Percentiles rank a stretch among this genome's conserved stretches.
Evolutionary conservation across 768 basidiomycete genomes (phyloP).

Genomic region (Rhizopogon sp.): DNA sequence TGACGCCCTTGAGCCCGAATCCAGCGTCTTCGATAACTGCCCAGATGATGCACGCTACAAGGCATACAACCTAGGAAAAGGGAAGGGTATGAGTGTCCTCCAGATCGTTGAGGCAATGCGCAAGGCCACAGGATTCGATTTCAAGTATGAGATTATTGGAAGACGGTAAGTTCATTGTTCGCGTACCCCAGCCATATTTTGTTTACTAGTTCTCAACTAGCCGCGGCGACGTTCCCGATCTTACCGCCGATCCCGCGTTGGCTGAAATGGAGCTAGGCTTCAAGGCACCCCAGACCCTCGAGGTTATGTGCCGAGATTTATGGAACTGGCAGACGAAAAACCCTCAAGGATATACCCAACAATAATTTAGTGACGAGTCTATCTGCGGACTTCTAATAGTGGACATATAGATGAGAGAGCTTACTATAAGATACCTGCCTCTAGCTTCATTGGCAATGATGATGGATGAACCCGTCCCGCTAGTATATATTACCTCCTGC

Average conservation of each 20-base stretch:
- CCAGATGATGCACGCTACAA: constrained; percentile 63
- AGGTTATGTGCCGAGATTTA: constrained; percentile 92
- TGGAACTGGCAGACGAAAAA: constrained; percentile 99
- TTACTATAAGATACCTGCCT: background rate
- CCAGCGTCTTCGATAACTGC: constrained; percentile 51
- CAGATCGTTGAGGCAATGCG: constrained; percentile 95
- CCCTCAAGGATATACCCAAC: constrained; percentile 62
- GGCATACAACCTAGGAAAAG: constrained; percentile 96
- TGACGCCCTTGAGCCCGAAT: constrained; percentile 66
- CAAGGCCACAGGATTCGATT: constrained; percentile 84
- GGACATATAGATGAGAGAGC: constrained; percentile 8
- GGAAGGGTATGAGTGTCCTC: constrained; percentile 86
- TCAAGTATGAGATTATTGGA: constrained; percentile 84
- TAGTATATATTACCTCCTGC: constrained; percentile 5
- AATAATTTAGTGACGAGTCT: constrained; percentile 8
- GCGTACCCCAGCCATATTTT: background rate
- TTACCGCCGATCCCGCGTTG: constrained; percentile 89
- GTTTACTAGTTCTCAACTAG: constrained; percentile 33
- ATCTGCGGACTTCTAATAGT: constrained; percentile 17
- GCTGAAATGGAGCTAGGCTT: constrained; percentile 94
- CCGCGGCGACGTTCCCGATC: constrained; percentile 91
- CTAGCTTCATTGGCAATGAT: background rate
- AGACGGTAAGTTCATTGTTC: constrained; percentile 58
- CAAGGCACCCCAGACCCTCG: constrained; percentile 72
- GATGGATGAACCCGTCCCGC: background rate